Conservation (phyloP, 2,329 filamentous ascomycete genomes). For the Sphaerulina musiva region DNA sequence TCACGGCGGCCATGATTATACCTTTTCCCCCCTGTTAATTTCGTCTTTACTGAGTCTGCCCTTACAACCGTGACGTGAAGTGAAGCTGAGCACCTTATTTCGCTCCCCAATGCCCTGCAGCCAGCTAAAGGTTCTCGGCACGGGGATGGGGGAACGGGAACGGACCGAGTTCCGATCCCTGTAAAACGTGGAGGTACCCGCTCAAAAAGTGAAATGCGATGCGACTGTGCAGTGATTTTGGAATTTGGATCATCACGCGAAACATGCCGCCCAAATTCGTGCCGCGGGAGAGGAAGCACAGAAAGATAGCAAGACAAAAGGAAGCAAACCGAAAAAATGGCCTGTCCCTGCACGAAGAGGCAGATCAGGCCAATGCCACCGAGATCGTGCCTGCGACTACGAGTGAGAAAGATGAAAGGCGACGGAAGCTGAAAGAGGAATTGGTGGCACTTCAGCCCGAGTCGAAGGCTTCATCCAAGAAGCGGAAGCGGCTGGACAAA, state of each 20-base stretch:
- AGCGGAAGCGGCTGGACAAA: conserved; percentile 62
- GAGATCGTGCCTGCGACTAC: conserved; percentile 45
- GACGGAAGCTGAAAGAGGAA: conserved; percentile 48
- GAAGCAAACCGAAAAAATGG: background rate
- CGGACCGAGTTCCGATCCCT: background rate
- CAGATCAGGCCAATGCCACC: conserved; percentile 50
- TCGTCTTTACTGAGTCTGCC: too few species aligned
- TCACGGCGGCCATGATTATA: conserved; percentile 16
- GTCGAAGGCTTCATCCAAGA: conserved; percentile 55
- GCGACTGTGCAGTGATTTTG: background rate
- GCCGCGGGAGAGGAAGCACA: conserved; percentile 55
- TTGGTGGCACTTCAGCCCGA: conserved; percentile 49
- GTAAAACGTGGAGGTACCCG: background rate
- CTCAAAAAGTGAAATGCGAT: conserved; percentile 1
- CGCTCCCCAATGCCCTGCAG: too few species aligned
- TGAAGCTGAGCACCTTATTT: background rate
- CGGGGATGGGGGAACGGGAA: background rate
- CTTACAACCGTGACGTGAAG: too few species aligned
- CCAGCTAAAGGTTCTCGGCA: background rate
- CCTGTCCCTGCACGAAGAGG: conserved; percentile 37
- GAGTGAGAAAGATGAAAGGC: conserved; percentile 49
- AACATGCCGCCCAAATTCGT: conserved; percentile 39
- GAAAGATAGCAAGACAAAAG: conserved; percentile 57
- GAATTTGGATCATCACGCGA: background rate
- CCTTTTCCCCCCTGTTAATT: too few species aligned